These are phyloP conservation scores for Ceratobasidium sp. DNA, from an alignment of 1,284 basidiomycete genomes.

Conservation along the genomic window DNA sequence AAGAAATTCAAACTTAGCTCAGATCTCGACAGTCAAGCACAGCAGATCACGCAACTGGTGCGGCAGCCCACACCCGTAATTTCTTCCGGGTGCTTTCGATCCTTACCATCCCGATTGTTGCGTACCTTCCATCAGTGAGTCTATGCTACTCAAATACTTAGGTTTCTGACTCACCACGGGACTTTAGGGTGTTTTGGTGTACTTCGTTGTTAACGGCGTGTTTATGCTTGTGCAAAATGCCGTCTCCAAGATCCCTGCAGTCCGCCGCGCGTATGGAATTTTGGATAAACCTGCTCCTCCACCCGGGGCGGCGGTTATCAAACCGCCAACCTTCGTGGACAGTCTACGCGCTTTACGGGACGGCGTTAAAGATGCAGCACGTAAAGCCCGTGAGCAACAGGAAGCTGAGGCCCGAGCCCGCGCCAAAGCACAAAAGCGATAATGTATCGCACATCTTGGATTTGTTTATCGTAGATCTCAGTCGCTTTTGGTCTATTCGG, in stretches of 20 bases:
- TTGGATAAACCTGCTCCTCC: conserved; percentile 43
- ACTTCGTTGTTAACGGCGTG: conserved; percentile 64
- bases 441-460: neutral
- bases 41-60: conserved; percentile 64
- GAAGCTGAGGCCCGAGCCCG: conserved; percentile 28
- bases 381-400: conserved; percentile 41
- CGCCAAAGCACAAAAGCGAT: conserved; percentile 19
- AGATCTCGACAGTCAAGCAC: conserved; percentile 58
- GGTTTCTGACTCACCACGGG: neutral
- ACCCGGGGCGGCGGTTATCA: conserved; percentile 28
- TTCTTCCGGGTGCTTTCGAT: conserved; percentile 74
- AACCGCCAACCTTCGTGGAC: conserved; percentile 44
- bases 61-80: conserved; percentile 80
- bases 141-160: neutral
- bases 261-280: conserved; percentile 40
- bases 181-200: conserved; percentile 72
- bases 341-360: conserved; percentile 40
- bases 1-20: conserved; percentile 64
- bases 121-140: conserved; percentile 54
- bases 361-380: conserved; percentile 29
- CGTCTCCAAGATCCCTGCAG: conserved; percentile 44
- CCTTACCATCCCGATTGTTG: conserved; percentile 68
- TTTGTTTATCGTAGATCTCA: neutral
- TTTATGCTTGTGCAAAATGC: conserved; percentile 58
- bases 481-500: neutral